phyloP scores from a whole-genome alignment of 1,139 yeast species.

The Hanseniaspora gamundiae region DNA sequence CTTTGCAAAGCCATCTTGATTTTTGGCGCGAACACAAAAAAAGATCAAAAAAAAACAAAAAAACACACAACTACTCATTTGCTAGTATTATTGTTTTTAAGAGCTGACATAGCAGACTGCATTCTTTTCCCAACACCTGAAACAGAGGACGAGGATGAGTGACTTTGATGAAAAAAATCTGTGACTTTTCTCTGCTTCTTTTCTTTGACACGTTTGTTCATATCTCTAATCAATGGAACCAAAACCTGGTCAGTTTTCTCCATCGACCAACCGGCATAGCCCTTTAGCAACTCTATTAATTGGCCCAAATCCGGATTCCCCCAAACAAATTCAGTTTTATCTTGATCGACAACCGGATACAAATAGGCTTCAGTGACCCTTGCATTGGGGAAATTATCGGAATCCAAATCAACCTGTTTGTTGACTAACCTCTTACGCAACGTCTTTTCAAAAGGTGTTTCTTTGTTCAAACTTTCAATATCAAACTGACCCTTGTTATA shows the following conservation, averaged over 20 bases:
- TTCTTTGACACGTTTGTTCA: conserved; percentile 43
- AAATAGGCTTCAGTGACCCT: conserved; percentile 62
- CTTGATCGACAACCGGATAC: conserved; percentile 74
- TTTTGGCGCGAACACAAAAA: not conserved
- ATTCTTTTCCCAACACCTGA: conserved; percentile 5
- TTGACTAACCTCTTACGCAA: conserved; percentile 51
- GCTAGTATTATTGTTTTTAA: not conserved
- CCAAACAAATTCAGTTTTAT: conserved; percentile 72
- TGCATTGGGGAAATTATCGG: conserved; percentile 52
- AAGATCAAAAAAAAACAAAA: not conserved
- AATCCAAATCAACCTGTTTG: conserved; percentile 34
- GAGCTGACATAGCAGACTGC: conserved; percentile 4
- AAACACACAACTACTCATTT: not conserved
- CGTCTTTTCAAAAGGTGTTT: conserved; percentile 38
- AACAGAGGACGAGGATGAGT: conserved; percentile 7
- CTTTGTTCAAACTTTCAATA: conserved; percentile 28
- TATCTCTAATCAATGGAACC: conserved; percentile 75
- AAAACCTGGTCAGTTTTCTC: conserved; percentile 70
- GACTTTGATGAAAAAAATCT: conserved; percentile 40
- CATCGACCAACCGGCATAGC: conserved; percentile 72
- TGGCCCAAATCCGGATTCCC: conserved; percentile 80
- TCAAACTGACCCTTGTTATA: conserved; percentile 30
- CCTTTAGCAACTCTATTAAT: conserved; percentile 55
- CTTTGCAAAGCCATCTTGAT: not conserved
- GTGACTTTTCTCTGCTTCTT: conserved; percentile 45